Evolutionary conservation across 768 basidiomycete species (phyloP), one percentile per base, ranked within the genome.

Genomic region (Pisolithus albus): DNA sequence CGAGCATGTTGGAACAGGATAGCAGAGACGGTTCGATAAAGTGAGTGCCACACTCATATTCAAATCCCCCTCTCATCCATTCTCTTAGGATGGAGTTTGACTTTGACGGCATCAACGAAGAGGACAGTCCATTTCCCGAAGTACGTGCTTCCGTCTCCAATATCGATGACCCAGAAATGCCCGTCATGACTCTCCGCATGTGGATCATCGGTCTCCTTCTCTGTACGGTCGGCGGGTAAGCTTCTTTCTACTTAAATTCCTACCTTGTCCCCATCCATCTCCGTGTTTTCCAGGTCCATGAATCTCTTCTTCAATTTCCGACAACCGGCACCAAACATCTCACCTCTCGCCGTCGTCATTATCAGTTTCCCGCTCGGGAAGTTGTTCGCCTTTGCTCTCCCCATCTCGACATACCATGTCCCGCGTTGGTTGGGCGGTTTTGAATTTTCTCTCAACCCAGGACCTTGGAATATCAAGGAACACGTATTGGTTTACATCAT

Each of bases 91-190:
- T 89, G 85, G 86, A 84, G 64, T 88, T 88, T 55, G 88, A 89
- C 70, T 84, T 90, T 56, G 85, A 88, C 64, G 80, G 82, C 0
- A 77, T 87, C 53, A 86, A 86, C 58, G 92, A 95, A 52, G 95
- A 97, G 72, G 95, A 99, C 66, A 92, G 88, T 55, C 96, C 95
- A 1, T 99, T 88, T 72, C 88, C 93, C 1, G 96, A 98, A 75
- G 96, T 99, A 7, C 81, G 95, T 28, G 92, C 92, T 0, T 91
- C 90, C 11, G 96, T 99, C 18, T 96, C 93, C 37, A 98, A 98
- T 61, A 86, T 93, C 57, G 96, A 99, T 65, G 96, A 99, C 69
- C 88, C 91, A n/a, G 93, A 96, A 54, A 97, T 98, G 93, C 95
- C 96, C 2, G 84, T 85, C 24, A 75, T 95, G 67, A 99, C 96